Conservation (phyloP, 345 rosid species). For the Alliaria petiolata region DNA sequence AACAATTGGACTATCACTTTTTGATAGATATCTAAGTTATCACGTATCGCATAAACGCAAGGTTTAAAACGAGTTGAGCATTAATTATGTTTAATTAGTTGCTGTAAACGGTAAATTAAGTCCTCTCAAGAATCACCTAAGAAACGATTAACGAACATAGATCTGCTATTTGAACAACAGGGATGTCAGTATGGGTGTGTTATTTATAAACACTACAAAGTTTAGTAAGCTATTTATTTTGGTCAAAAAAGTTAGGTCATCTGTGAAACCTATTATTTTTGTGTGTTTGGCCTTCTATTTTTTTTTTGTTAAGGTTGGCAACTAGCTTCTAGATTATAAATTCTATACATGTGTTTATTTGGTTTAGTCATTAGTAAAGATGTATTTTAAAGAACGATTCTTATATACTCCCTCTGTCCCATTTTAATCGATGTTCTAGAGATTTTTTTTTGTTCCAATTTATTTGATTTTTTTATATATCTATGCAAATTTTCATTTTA, state of each 20-base stretch:
- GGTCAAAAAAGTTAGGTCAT: neutral
- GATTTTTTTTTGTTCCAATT: no score
- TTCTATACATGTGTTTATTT: constrained; percentile 5
- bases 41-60: neutral
- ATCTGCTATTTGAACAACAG: neutral
- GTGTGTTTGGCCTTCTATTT: no score
- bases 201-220: neutral
- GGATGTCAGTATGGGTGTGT: neutral
- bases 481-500: no score
- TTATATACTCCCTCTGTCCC: no score
- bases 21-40: neutral
- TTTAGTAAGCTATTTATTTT: neutral
- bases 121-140: constrained; percentile 21
- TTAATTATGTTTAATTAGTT: neutral
- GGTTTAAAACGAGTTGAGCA: neutral
- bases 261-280: neutral
- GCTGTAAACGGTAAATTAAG: neutral
- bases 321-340: neutral
- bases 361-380: neutral
- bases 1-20: neutral
- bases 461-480: no score
- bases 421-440: no score
- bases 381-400: no score
- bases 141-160: neutral
- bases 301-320: no score